Base-by-base conservation (phyloP, 306 rosid species). In the Fagus crenata region DNA sequence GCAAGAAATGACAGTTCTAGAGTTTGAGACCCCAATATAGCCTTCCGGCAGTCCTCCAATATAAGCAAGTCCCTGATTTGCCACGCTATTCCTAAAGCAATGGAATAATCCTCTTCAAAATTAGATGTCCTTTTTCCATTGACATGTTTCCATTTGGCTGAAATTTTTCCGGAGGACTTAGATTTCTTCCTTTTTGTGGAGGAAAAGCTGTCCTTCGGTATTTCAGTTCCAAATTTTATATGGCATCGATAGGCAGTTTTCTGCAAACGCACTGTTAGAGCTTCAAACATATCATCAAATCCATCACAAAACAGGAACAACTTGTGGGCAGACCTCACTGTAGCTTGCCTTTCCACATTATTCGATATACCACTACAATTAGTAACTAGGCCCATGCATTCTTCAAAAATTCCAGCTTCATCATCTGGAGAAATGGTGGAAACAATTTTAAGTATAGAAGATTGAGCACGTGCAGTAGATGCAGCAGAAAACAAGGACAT, bases 251-350 rank as follows among this genome's bases (percentile, higher is more conserved):
- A 87, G 71, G 97, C 93, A 74, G 89, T 75, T 87, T 88, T 92
- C 53, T 90, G 92, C 73, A 95, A 86, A 75, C 89, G 77, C 73
- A 87, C 75, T 53, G 89, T 74, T 60, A 95, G 85, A 80, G 84
- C 83, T 79, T 90, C 97, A 43, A 95, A 82, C 93, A 90, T 86
- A 56, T 86, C 89, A 85, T 95, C 92, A 78, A 87, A 77, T 70
- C 80, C 81, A 63, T 90, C 97, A 78, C 87, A 86, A 37, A 96
- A 89, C 73, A 83, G 85, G 81, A 95, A 84, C 78, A 92, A 76
- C 80, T 82, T 88, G 83, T 95, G 97, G 13, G 92, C 96, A 79
- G 97, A 89, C 81, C 93, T 95, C 77, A 88, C 83, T 92, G 90
- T 89, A 81, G 84, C 87, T 85, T 95, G 97, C 67, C 76, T 76